phyloP scores from a whole-genome alignment of 768 basidiomycete species.

The Boletales sp. region DNA sequence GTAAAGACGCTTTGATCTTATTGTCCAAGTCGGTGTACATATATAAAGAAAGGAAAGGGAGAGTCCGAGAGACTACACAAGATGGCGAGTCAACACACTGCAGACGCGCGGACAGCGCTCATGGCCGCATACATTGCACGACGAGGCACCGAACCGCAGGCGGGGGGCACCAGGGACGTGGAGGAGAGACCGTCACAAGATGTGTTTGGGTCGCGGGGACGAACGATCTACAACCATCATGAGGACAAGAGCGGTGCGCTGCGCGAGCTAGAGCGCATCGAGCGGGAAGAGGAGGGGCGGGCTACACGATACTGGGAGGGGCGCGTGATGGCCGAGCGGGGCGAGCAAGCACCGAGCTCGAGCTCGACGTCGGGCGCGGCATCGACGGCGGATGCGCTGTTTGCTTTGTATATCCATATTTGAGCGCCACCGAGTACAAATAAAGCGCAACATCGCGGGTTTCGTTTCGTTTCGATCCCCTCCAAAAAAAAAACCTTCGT shows the following conservation, averaged over 20 bases:
- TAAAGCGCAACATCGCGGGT: constrained; percentile 26
- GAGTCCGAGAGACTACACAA: neutral
- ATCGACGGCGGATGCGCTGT: constrained; percentile 31
- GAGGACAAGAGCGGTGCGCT: neutral
- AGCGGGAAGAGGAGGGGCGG: constrained; percentile 18
- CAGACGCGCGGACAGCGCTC: constrained; percentile 34
- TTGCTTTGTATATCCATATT: constrained; percentile 38
- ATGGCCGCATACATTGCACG: constrained; percentile 27
- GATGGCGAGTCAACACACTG: constrained; percentile 25
- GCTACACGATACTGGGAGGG: no score
- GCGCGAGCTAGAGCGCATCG: constrained; percentile 15
- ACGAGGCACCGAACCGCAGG: constrained; percentile 12
- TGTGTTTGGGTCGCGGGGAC: constrained; percentile 16
- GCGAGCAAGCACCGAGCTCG: neutral
- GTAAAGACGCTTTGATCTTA: no score
- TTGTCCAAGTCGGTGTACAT: neutral
- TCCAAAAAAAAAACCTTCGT: constrained; percentile 35
- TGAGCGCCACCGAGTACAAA: constrained; percentile 34
- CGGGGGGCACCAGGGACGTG: constrained; percentile 2
- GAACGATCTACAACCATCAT: constrained; percentile 28
- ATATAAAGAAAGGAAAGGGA: constrained; percentile 20
- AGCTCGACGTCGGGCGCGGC: neutral
- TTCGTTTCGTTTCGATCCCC: constrained; percentile 23
- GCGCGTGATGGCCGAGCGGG: neutral
- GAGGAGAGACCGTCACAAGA: neutral